Evolutionary conservation across 2,329 filamentous ascomycete species (phyloP).

Genomic region (Monilinia vaccinii-corymbosi): DNA sequence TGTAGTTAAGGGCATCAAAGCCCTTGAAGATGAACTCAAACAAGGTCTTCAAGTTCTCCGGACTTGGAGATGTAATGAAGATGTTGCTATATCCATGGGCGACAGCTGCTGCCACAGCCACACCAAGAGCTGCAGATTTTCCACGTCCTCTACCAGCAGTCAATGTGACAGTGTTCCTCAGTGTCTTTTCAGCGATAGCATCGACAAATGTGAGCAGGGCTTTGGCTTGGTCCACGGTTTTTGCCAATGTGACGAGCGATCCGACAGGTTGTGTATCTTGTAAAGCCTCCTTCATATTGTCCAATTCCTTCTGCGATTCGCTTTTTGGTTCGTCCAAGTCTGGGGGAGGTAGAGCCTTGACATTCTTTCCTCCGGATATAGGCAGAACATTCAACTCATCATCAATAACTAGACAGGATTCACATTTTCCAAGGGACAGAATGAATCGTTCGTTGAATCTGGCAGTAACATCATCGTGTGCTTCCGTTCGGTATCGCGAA

Average conservation of each 20-base stretch:
- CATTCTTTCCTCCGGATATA: constrained; percentile 89
- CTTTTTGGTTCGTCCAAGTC: constrained; percentile 66
- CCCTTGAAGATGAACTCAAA: constrained; percentile 99
- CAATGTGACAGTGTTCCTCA: constrained; percentile 85
- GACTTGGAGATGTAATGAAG: constrained; percentile 95
- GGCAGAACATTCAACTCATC: constrained; percentile 96
- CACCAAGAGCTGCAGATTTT: constrained; percentile 91
- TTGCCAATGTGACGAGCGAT: constrained; percentile 72
- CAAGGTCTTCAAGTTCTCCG: constrained; percentile 95
- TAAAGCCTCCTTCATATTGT: constrained; percentile 78
- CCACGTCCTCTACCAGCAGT: constrained; percentile 91
- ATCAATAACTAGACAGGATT: constrained; percentile 89
- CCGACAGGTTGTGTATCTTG: constrained; percentile 81
- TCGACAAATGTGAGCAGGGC: constrained; percentile 95
- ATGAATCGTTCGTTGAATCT: constrained; percentile 98
- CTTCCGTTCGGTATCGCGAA: constrained; percentile 90
- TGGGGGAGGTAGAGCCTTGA: constrained; percentile 70
- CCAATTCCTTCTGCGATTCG: constrained; percentile 65
- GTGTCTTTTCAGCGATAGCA: constrained; percentile 89
- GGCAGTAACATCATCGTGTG: constrained; percentile 87
- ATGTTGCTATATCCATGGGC: constrained; percentile 98
- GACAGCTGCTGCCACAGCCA: constrained; percentile 87
- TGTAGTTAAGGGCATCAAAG: constrained; percentile 87
- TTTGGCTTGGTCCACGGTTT: constrained; percentile 92
- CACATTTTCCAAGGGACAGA: constrained; percentile 87